Base-by-base conservation (phyloP, 2,329 filamentous ascomycete species). In the Zymoseptoria crescenta region DNA sequence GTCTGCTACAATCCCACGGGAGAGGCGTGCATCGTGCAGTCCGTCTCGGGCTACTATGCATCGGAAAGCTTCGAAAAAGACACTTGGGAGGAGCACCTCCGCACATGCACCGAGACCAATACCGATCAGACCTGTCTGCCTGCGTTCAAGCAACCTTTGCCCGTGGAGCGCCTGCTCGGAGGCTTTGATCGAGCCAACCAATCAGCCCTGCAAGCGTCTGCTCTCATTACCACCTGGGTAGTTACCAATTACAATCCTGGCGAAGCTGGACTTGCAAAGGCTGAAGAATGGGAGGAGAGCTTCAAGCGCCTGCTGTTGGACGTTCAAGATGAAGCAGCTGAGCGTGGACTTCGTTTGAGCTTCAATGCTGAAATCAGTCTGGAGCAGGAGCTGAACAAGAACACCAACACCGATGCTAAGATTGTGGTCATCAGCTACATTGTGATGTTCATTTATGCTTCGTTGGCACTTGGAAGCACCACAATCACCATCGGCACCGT, bases 391-490 rank as follows among this genome's bases (percentile, higher is more conserved):
- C 81, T 99, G 59, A 99, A 96, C 79, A 96, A 97, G 76, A 96
- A 91, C 45, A 96, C 91, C 54, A 99, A 99, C 74, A 97, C 94
- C 0, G 94, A 99, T 74, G 95, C 93, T 51, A 96, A 93, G 74
- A 99, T 99, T 68, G 86, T 99, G 24, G 85, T 93, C 56, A 87
- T 99, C 75, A 97, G 93, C 80, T 99, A 99, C 76, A 82, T 97
- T 64, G 90, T 96, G 77, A 99, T 99, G 94, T 99, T 99, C 75
- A 77, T 99, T 62, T 99, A 99, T 71, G 94, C 92, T 3, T 97
- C 93, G 5, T 77, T 99, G 56, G 92, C 94, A 0, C 80, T 99
- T 0, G 94, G 94, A 0, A 96, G 92, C 1, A 94, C 89, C 0
- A 91, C 88, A 5, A 79, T 96, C 58, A 89, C 87, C 0, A 77